Base-by-base conservation (phyloP, 2,329 filamentous ascomycete species). In the Phialophora verrucosa region DNA sequence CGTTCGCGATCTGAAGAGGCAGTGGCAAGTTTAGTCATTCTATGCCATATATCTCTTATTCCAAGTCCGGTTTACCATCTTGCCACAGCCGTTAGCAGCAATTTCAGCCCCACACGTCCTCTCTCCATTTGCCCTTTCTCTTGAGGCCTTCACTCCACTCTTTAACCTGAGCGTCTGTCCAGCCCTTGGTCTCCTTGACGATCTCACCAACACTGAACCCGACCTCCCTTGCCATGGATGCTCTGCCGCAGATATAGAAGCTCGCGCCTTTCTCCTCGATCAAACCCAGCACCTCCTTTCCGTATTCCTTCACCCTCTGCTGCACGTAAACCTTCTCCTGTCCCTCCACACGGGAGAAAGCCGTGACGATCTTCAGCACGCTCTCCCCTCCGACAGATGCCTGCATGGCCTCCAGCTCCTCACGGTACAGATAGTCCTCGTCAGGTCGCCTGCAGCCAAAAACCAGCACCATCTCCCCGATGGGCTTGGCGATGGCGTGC, bases 81-180 rank as follows among this genome's bases (percentile, higher is more conserved):
- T 29, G 27, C 27, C 27, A 29, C 27, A 29, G 27, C 27, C 7
- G 27, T 2, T 29, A 7, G 27, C 27, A 29, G 27, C 4, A 29
- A 29, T 29, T 29, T 58, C 59, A 82, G 25, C 80, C 80, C 83
- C 83, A 85, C 51, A 85, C 83, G 77, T 85, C 83, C 70, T 84
- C 82, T 70, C 81, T 80, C 82, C 83, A 85, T 72, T 83, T 84
- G n/a, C 78, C 80, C 31, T 77, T 77, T 70, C 79, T 82, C 78
- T 83, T 84, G 47, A 83, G 73, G 17, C 74, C 76, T 68, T 82
- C 82, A 27, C 75, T 78, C 83, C 83, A 85, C 59, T 76, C 75
- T 62, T 80, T 80, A 14, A 79, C 75, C 53, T 81, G 77, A 6
- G 65, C 70, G 20, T 82, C 80, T 14, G 70, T 73, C 78, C 81